Evolutionary conservation across 2,329 filamentous ascomycete genomes (phyloP).

Genomic region (Diaporthe citri): DNA sequence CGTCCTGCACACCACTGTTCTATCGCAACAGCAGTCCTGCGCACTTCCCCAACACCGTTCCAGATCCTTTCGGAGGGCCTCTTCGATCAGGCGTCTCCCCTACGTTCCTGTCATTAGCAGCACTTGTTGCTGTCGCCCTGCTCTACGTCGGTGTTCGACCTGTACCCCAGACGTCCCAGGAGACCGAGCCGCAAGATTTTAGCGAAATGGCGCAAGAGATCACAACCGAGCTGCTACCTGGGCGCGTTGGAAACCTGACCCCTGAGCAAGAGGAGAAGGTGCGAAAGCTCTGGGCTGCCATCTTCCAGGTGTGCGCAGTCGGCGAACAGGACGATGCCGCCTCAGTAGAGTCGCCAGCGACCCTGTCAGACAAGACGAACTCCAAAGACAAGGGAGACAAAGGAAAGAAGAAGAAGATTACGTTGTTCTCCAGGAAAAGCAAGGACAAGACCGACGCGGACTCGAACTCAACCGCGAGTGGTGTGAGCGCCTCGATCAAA

Average conservation of each 20-base stretch:
- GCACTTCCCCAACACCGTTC: background rate
- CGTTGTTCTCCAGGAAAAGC: slow-evolving; percentile 76
- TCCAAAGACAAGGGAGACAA: slow-evolving; percentile 58
- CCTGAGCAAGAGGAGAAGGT: slow-evolving; percentile 89
- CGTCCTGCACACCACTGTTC: background rate
- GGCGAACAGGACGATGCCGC: slow-evolving; percentile 50
- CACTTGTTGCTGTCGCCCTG: slow-evolving; percentile 4
- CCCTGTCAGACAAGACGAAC: slow-evolving; percentile 44
- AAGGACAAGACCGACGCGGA: slow-evolving; percentile 63
- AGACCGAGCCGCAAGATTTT: slow-evolving; percentile 29
- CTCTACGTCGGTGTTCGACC: slow-evolving; percentile 26
- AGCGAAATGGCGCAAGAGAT: slow-evolving; percentile 40
- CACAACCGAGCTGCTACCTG: slow-evolving; percentile 64
- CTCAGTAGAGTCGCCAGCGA: slow-evolving; percentile 48
- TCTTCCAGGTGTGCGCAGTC: slow-evolving; percentile 82
- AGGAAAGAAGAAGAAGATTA: slow-evolving; percentile 80
- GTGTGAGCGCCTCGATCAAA: slow-evolving; percentile 55
- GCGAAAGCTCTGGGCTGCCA: slow-evolving; percentile 84
- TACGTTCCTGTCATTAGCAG: slow-evolving; percentile 25
- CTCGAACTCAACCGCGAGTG: slow-evolving; percentile 49
- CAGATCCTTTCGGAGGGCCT: background rate
- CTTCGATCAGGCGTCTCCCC: slow-evolving; percentile 36
- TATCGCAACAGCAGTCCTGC: background rate
- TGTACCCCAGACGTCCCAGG: background rate
- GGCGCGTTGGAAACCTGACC: slow-evolving; percentile 89